phyloP scores from a whole-genome alignment of 768 basidiomycete species.

The Hemileccinum impolitum region DNA sequence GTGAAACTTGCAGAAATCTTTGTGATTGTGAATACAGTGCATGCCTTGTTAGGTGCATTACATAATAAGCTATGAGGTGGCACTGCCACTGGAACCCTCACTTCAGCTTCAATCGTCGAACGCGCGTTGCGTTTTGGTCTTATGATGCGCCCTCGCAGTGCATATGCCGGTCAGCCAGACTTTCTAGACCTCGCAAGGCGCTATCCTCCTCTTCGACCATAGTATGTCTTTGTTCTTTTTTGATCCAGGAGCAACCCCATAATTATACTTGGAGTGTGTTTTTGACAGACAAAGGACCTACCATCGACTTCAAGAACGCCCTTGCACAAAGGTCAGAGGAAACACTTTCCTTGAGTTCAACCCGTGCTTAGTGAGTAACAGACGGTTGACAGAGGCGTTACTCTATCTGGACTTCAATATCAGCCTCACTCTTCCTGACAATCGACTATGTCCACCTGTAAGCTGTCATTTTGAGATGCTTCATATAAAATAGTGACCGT shows the following conservation, averaged over 20 bases:
- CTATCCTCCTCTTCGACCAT: constrained; percentile 53
- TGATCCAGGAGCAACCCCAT: neutral
- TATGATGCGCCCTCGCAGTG: constrained; percentile 47
- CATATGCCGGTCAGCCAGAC: constrained; percentile 48
- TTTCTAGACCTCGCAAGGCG: constrained; percentile 55
- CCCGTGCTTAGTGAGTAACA: constrained; percentile 28
- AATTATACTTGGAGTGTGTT: constrained; percentile 22
- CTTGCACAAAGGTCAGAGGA: constrained; percentile 57
- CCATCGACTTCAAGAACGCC: constrained; percentile 77
- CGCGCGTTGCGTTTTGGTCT: too few species aligned
- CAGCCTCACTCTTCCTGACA: constrained; percentile 54
- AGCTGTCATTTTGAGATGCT: constrained; percentile 19
- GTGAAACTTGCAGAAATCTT: too few species aligned
- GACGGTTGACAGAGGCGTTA: constrained; percentile 77
- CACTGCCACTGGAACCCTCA: neutral
- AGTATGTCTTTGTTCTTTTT: constrained; percentile 38
- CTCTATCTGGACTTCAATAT: constrained; percentile 72
- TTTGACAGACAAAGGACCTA: constrained; percentile 29
- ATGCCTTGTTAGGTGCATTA: too few species aligned
- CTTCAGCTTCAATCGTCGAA: neutral
- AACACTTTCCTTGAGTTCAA: neutral
- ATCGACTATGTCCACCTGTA: constrained; percentile 88
- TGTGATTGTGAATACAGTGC: too few species aligned
- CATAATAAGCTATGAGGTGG: too few species aligned
- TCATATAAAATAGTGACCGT: neutral